A percentile compares a stretch with the other conserved stretches of the same genome.
These are phyloP conservation scores for Thermothielavioides terrestris DNA, from an alignment of 495 filamentous ascomycete genomes.

Conservation along the genomic window DNA sequence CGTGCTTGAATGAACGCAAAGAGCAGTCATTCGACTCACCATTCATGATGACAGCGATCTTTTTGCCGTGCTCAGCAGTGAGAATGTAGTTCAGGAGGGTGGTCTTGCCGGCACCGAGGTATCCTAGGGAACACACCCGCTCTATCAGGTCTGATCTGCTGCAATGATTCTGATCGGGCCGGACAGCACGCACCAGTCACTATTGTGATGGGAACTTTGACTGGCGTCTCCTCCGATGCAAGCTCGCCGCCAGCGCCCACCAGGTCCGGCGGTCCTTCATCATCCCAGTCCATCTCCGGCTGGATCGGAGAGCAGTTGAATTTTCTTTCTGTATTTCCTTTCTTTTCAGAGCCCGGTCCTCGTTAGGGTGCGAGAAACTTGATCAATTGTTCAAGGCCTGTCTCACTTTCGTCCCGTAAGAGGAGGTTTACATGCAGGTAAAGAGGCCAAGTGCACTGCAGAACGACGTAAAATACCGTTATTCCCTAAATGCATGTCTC, in stretches of 20 bases:
- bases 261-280: constrained; percentile 66
- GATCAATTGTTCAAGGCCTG: not conserved
- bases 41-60: constrained; percentile 95
- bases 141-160: constrained; percentile 1
- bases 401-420: not conserved
- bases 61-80: constrained; percentile 88
- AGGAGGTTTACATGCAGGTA: not conserved
- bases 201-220: constrained; percentile 88
- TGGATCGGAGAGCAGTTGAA: too few relatives aligned
- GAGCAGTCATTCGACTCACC: constrained; percentile 39
- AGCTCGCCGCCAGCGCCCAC: constrained; percentile 43
- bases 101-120: constrained; percentile 91
- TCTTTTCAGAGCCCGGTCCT: too few relatives aligned
- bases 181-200: constrained; percentile 60
- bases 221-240: constrained; percentile 38
- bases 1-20: not conserved
- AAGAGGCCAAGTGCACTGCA: not conserved
- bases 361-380: too few relatives aligned
- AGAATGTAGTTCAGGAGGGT: constrained; percentile 94
- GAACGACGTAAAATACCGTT: too few relatives aligned
- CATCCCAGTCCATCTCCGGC: constrained; percentile 43
- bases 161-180: too few relatives aligned
- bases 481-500: too few relatives aligned
- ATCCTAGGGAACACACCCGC: constrained; percentile 42
- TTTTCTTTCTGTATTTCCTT: too few relatives aligned